These are phyloP conservation scores for Ascodesmis nigricans DNA, from an alignment of 495 filamentous ascomycete genomes.

Conservation along the genomic window DNA sequence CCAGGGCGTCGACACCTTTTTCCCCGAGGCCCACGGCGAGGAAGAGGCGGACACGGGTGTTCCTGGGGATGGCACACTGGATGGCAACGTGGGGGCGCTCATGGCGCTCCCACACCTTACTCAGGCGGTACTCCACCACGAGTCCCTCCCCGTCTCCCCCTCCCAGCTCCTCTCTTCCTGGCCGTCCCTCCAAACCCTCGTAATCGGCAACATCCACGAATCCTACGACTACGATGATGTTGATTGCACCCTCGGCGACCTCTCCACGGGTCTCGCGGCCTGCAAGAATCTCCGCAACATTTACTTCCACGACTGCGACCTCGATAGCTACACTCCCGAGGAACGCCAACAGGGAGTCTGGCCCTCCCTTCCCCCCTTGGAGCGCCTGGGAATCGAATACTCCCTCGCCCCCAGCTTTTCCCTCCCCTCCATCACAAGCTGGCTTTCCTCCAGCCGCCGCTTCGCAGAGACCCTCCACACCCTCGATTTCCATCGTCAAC, in stretches of 20 bases:
- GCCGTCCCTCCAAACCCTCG: background rate
- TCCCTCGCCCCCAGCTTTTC: background rate
- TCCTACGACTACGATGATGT: background rate
- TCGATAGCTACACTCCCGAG: background rate
- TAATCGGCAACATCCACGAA: background rate
- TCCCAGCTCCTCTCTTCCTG: background rate
- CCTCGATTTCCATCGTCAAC: slow-evolving; percentile 1
- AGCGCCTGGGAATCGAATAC: slow-evolving; percentile 1
- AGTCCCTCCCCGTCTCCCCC: background rate
- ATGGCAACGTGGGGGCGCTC: background rate
- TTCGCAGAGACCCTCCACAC: background rate
- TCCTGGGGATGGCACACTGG: too few relatives aligned
- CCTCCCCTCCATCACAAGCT: background rate
- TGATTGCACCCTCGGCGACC: background rate
- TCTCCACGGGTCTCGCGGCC: background rate
- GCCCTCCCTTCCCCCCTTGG: background rate
- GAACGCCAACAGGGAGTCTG: slow-evolving; percentile 1
- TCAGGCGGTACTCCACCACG: slow-evolving; percentile 1
- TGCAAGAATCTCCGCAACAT: background rate
- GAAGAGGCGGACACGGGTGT: background rate
- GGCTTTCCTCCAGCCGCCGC: background rate
- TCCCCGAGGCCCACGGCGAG: background rate
- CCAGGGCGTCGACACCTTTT: slow-evolving; percentile 3
- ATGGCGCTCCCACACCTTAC: background rate
- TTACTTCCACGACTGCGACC: slow-evolving; percentile 3